Evolutionary conservation across 176 grass and related monocot genomes (phyloP).

Genomic region (Ensete glaucum): DNA sequence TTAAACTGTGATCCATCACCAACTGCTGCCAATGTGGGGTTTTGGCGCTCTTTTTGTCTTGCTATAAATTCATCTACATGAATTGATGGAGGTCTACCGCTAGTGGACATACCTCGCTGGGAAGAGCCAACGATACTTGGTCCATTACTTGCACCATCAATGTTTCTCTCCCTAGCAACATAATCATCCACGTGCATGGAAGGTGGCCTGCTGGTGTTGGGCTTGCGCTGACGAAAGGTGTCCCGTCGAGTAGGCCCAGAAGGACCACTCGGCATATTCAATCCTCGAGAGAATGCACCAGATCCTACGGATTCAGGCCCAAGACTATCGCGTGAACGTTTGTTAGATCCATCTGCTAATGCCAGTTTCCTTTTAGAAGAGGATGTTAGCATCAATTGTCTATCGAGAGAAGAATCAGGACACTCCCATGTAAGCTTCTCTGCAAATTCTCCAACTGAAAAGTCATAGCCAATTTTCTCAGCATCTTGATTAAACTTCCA

Average conservation of each 20-base stretch:
- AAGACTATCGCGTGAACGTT: slow-evolving; percentile 51
- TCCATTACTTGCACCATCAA: slow-evolving; percentile 82
- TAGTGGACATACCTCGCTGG: slow-evolving; percentile 42
- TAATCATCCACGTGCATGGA: slow-evolving; percentile 99
- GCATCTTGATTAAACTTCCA: slow-evolving; percentile 65
- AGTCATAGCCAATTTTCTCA: slow-evolving; percentile 32
- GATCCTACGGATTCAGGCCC: slow-evolving; percentile 45
- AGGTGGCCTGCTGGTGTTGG: slow-evolving; percentile 94
- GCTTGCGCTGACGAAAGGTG: slow-evolving; percentile 89
- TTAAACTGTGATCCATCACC: slow-evolving; percentile 52
- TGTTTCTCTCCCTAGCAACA: slow-evolving; percentile 96
- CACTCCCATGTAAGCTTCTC: slow-evolving; percentile 82
- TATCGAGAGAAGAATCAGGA: slow-evolving; percentile 82
- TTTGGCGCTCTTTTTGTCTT: slow-evolving; percentile 80
- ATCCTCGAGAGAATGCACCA: slow-evolving; percentile 44
- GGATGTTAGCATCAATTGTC: slow-evolving; percentile 34
- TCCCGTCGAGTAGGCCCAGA: slow-evolving; percentile 73
- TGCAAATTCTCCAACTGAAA: slow-evolving; percentile 35
- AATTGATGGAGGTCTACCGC: slow-evolving; percentile 93
- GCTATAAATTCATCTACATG: slow-evolving; percentile 99
- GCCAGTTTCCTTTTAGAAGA: slow-evolving; percentile 63
- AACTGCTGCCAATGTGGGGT: slow-evolving; percentile 34
- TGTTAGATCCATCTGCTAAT: slow-evolving; percentile 42
- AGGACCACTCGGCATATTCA: slow-evolving; percentile 39
- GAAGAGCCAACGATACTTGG: slow-evolving; percentile 68